phyloP scores from a whole-genome alignment of 306 rosid genomes.

The Luffa acutangula region DNA sequence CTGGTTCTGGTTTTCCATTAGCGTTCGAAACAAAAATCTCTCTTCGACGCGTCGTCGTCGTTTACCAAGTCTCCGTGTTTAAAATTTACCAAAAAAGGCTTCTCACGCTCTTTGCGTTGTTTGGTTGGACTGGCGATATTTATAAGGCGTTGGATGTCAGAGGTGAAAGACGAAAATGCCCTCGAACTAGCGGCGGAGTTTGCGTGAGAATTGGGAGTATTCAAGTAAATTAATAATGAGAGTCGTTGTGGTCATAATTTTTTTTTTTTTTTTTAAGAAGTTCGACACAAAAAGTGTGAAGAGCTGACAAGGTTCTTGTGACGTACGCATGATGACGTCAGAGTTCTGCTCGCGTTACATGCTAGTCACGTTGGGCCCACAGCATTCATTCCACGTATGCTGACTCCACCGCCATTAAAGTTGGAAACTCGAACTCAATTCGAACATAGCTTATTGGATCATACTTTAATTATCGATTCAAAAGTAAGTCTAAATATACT shows the following conservation, averaged over 20 bases:
- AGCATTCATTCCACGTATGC: not conserved
- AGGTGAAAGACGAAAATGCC: not conserved
- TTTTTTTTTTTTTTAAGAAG: not conserved
- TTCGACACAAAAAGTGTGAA: not conserved
- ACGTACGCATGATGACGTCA: not conserved
- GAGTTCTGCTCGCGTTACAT: not conserved
- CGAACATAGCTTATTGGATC: too few species aligned
- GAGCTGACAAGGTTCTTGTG: not conserved
- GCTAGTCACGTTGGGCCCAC: not conserved
- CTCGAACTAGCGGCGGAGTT: not conserved
- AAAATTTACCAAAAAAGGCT: not conserved
- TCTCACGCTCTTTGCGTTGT: not conserved
- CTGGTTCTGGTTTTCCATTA: slow-evolving; percentile 1
- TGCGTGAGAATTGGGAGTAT: not conserved
- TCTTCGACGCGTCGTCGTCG: too few species aligned
- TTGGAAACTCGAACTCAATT: too few species aligned
- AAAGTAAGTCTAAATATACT: too few species aligned
- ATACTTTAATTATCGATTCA: too few species aligned
- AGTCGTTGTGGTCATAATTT: not conserved
- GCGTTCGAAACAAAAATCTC: not conserved
- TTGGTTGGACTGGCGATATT: not conserved
- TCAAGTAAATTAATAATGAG: not conserved
- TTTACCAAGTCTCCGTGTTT: not conserved
- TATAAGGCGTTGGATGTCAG: not conserved
- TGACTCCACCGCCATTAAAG: not conserved